Percentiles rank a stretch among this genome's conserved stretches.
Evolutionary conservation across 352 stramenopile species (phyloP).

Genomic region (Pythium phragmitis): DNA sequence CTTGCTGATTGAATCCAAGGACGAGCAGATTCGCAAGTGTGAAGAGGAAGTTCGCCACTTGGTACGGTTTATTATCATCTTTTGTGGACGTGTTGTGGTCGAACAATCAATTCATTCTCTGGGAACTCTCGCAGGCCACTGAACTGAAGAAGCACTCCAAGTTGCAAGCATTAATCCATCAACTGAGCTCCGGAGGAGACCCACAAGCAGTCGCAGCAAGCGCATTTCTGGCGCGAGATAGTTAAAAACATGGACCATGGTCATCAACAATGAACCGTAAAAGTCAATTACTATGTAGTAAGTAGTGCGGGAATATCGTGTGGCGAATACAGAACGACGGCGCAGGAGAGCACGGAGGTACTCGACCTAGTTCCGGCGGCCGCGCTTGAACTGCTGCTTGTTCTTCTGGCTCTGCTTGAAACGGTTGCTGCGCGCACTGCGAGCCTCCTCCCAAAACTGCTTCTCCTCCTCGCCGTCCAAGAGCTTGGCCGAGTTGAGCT

Average conservation of each 20-base stretch:
- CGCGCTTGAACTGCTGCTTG: conserved; percentile 49
- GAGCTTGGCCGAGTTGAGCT: conserved; percentile 51
- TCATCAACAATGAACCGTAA: conserved; percentile 21
- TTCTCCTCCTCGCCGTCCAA: conserved; percentile 82
- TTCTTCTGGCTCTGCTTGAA: conserved; percentile 81
- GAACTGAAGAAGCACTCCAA: conserved; percentile 82
- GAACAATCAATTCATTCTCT: not conserved
- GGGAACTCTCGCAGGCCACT: conserved; percentile 40
- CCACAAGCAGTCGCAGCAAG: conserved; percentile 42
- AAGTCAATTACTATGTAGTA: conserved; percentile 27
- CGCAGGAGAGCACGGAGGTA: conserved; percentile 3
- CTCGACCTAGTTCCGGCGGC: conserved; percentile 20
- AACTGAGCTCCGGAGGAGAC: conserved; percentile 72
- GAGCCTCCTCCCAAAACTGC: conserved; percentile 82
- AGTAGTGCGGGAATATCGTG: conserved; percentile 27
- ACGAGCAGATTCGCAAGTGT: conserved; percentile 59
- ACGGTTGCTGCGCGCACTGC: conserved; percentile 64
- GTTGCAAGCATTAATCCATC: conserved; percentile 79
- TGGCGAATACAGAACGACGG: not conserved
- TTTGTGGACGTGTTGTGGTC: not conserved
- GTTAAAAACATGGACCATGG: conserved; percentile 23
- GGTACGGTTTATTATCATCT: conserved; percentile 29
- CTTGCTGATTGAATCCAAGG: conserved; percentile 53
- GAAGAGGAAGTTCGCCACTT: conserved; percentile 72
- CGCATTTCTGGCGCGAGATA: conserved; percentile 57